phyloP scores from a whole-genome alignment of 1,139 yeast species.

The Yamadazyma taylorii region DNA sequence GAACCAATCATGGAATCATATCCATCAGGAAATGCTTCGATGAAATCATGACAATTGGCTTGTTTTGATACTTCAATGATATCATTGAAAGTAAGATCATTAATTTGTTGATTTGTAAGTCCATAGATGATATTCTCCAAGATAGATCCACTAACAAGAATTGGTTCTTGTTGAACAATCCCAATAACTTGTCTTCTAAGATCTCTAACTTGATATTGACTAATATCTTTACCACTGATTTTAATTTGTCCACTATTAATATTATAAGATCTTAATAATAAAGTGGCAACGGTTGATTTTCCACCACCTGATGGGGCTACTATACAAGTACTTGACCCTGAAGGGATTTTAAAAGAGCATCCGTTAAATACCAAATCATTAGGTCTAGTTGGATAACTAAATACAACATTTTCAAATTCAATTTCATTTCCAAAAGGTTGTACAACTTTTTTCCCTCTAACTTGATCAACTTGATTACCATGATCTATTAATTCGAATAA shows the following conservation, averaged over 20 bases:
- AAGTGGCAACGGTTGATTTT: slow-evolving; percentile 78
- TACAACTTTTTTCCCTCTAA: slow-evolving; percentile 44
- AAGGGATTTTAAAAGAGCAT: slow-evolving; percentile 58
- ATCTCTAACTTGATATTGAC: slow-evolving; percentile 66
- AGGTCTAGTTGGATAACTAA: slow-evolving; percentile 89
- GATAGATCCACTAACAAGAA: slow-evolving; percentile 74
- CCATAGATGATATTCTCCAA: slow-evolving; percentile 82
- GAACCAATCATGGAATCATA: slow-evolving; percentile 55
- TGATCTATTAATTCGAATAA: slow-evolving; percentile 48
- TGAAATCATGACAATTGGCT: slow-evolving; percentile 59
- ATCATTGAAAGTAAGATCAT: slow-evolving; percentile 39
- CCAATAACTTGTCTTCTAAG: slow-evolving; percentile 71
- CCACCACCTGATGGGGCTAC: slow-evolving; percentile 96
- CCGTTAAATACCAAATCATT: slow-evolving; percentile 65
- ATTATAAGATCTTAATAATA: slow-evolving; percentile 70
- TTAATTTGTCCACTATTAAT: slow-evolving; percentile 55
- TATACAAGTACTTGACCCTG: slow-evolving; percentile 81
- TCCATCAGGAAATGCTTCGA: slow-evolving; percentile 49
- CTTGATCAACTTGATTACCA: slow-evolving; percentile 44
- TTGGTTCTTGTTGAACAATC: slow-evolving; percentile 87
- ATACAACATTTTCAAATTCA: slow-evolving; percentile 63
- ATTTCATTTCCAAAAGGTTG: slow-evolving; percentile 50
- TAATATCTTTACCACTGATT: slow-evolving; percentile 67
- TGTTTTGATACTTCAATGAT: slow-evolving; percentile 44
- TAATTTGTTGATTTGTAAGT: slow-evolving; percentile 53